Conservation (phyloP, 306 rosid genomes). For the Sindora glabra region DNA sequence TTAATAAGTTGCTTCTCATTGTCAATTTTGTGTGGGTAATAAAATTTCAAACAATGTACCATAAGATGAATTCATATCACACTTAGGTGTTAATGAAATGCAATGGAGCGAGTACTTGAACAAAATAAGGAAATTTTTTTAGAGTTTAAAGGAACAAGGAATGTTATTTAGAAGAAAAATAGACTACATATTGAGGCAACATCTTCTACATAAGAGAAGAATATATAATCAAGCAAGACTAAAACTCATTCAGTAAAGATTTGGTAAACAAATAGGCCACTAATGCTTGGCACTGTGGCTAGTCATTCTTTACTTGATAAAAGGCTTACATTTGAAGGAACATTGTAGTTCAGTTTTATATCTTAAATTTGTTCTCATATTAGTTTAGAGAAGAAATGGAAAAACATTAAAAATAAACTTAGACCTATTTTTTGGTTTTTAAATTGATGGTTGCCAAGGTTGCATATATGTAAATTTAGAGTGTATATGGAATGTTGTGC, state of each 20-base stretch:
- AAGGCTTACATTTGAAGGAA: conserved; percentile 49
- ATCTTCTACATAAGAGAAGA: conserved; percentile 41
- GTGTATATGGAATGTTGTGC: not conserved
- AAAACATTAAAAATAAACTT: not conserved
- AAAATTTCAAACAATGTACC: conserved; percentile 37
- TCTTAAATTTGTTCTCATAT: conserved; percentile 2
- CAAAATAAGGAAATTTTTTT: conserved; percentile 33
- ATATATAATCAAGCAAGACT: conserved; percentile 30
- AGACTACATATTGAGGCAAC: conserved; percentile 38
- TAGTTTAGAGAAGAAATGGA: too few species aligned
- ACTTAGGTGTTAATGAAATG: conserved; percentile 35
- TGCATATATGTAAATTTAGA: not conserved
- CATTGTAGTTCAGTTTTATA: not conserved
- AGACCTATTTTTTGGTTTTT: not conserved
- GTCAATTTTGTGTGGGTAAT: conserved; percentile 35
- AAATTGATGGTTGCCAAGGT: not conserved
- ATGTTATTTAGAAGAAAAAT: conserved; percentile 34
- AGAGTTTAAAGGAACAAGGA: conserved; percentile 41
- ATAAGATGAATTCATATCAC: conserved; percentile 29
- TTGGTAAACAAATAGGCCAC: conserved; percentile 89
- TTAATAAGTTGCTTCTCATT: conserved; percentile 45
- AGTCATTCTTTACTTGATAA: conserved; percentile 63
- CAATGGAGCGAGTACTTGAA: conserved; percentile 31
- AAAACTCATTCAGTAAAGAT: conserved; percentile 44
- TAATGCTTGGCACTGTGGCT: conserved; percentile 57